phyloP scores from a whole-genome alignment of 1,284 basidiomycete species.

The Taiwanofungus camphoratus region DNA sequence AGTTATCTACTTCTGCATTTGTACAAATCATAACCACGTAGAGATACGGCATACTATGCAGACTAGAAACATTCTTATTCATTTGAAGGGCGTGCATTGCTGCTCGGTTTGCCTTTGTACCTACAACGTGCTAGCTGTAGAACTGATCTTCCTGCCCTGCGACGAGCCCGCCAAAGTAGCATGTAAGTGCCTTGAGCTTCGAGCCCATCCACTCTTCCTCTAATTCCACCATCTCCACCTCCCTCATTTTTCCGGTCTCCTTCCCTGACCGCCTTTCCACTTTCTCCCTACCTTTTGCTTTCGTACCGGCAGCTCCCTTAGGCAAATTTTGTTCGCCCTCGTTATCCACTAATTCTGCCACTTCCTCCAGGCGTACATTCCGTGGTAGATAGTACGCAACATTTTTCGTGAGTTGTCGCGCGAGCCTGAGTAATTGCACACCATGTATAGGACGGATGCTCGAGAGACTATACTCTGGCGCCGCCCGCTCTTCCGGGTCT shows the following conservation, averaged over 20 bases:
- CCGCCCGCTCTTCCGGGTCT: conserved; percentile 31
- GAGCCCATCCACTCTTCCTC: conserved; percentile 88
- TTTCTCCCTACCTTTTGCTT: conserved; percentile 4
- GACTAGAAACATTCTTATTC: background rate
- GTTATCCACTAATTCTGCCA: conserved; percentile 40
- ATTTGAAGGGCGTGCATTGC: background rate
- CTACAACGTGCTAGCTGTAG: conserved; percentile 10
- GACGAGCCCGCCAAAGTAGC: conserved; percentile 75
- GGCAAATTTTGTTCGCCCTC: conserved; percentile 6
- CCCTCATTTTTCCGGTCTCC: conserved; percentile 22
- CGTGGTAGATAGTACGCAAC: conserved; percentile 89
- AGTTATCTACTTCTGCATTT: background rate
- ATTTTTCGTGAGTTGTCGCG: conserved; percentile 67
- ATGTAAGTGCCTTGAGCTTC: conserved; percentile 80
- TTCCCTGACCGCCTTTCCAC: background rate
- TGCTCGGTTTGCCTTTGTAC: background rate
- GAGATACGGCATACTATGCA: background rate
- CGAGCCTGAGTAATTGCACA: conserved; percentile 70
- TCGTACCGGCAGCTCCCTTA: background rate
- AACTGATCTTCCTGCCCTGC: conserved; percentile 60
- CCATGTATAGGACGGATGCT: conserved; percentile 80
- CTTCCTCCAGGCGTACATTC: conserved; percentile 73
- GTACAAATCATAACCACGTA: background rate
- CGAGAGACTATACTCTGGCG: conserved; percentile 55
- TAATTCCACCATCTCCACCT: conserved; percentile 57